Evolutionary conservation across 1,284 basidiomycete species (phyloP).

Genomic region (Ustilago hordei): DNA sequence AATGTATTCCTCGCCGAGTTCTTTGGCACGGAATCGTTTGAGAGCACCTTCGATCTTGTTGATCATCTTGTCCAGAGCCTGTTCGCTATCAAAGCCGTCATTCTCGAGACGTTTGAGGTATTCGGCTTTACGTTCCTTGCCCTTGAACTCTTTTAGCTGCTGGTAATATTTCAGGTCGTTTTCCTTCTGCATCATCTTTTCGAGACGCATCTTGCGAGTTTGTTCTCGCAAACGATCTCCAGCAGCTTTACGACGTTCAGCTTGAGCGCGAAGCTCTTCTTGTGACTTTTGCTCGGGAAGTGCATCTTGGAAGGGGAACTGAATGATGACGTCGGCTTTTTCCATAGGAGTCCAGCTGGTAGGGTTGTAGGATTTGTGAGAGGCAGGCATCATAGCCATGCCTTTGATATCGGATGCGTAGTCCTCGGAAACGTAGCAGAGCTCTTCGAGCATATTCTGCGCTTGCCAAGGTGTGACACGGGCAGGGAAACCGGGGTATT

Average conservation of each 20-base stretch:
- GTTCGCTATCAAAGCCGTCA: conserved; percentile 80
- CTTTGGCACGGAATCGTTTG: conserved; percentile 80
- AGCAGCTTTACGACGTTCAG: conserved; percentile 85
- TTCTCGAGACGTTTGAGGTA: conserved; percentile 74
- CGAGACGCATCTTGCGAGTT: conserved; percentile 84
- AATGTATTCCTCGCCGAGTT: conserved; percentile 72
- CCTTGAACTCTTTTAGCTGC: conserved; percentile 77
- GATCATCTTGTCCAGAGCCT: conserved; percentile 77
- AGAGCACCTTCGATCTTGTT: conserved; percentile 81
- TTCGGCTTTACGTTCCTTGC: conserved; percentile 79
- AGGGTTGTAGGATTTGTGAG: conserved; percentile 80
- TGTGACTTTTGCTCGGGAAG: conserved; percentile 87
- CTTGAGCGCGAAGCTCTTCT: conserved; percentile 83
- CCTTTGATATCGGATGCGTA: conserved; percentile 78
- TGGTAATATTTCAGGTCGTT: conserved; percentile 81
- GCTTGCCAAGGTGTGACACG: conserved; percentile 74
- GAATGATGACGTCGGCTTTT: conserved; percentile 72
- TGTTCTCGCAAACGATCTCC: conserved; percentile 90
- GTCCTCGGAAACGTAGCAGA: conserved; percentile 86
- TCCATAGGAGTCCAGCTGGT: conserved; percentile 50
- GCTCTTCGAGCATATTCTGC: conserved; percentile 87
- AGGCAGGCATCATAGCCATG: conserved; percentile 70
- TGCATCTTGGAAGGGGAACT: conserved; percentile 63
- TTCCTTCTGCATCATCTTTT: conserved; percentile 81
- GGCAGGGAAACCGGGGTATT: conserved; percentile 87